Conservation (phyloP, 2,329 filamentous ascomycete species). For the Aspergillus ibericus region DNA sequence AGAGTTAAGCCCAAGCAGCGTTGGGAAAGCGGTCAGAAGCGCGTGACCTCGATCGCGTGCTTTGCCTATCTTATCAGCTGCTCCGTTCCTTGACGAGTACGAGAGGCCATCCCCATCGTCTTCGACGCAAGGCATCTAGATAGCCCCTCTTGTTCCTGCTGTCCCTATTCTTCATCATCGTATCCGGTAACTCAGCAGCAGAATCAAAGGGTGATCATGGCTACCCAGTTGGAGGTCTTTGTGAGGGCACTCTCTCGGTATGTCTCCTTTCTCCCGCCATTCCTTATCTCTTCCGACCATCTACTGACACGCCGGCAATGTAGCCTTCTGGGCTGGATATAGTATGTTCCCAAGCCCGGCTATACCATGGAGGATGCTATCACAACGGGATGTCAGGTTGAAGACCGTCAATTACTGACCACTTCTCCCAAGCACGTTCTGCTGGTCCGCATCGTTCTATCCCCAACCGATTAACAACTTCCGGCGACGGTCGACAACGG, state of each 20-base stretch:
- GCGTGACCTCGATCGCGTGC: not conserved
- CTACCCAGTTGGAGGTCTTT: constrained; percentile 36
- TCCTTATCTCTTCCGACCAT: not conserved
- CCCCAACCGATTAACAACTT: constrained; percentile 84
- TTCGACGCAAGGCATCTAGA: not conserved
- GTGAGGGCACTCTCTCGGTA: constrained; percentile 46
- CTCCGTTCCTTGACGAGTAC: constrained; percentile 6
- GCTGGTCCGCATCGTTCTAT: constrained; percentile 90
- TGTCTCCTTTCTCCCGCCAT: constrained; percentile 11
- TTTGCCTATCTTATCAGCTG: constrained; percentile 5
- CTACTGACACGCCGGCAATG: constrained; percentile 42
- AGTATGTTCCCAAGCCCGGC: constrained; percentile 44
- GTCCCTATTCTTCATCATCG: not conserved
- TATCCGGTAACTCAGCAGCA: not conserved
- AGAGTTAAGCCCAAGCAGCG: not conserved
- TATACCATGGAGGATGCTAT: not conserved
- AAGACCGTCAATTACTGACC: not conserved
- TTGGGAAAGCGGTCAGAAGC: not conserved
- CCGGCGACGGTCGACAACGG: constrained; percentile 72
- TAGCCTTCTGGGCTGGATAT: constrained; percentile 71
- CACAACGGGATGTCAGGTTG: not conserved
- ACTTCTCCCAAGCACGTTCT: constrained; percentile 51
- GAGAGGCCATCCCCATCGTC: not conserved
- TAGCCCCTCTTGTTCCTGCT: not conserved
- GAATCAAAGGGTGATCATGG: constrained; percentile 20